Evolutionary conservation across 352 stramenopile genomes (phyloP).

Genomic region (Globisporangium solare): DNA sequence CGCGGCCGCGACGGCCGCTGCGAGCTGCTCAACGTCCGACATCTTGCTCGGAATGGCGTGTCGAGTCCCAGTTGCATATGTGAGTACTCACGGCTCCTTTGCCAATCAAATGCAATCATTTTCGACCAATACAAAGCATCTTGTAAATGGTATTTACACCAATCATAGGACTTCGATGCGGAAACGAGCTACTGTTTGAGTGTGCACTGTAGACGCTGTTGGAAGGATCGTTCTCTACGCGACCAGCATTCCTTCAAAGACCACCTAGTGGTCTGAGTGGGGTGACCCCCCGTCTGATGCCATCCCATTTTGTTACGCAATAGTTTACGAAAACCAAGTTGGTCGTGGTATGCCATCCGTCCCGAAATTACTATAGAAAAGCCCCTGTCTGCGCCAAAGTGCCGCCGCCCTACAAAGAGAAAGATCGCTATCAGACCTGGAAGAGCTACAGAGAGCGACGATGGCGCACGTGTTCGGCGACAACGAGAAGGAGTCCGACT

Average conservation of each 20-base stretch:
- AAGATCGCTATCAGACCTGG: constrained; percentile 29
- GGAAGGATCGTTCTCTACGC: constrained; percentile 4
- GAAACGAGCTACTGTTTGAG: constrained; percentile 1
- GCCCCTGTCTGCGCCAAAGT: not conserved
- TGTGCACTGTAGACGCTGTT: constrained; percentile 8
- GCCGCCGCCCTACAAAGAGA: constrained; percentile 15
- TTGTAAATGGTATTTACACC: not conserved
- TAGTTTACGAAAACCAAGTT: not conserved
- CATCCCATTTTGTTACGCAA: not conserved
- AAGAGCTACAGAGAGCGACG: constrained; percentile 12
- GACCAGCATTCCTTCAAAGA: not conserved
- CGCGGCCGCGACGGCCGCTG: constrained; percentile 4
- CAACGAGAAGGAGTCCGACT: constrained; percentile 91
- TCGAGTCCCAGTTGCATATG: not conserved
- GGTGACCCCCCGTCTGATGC: constrained; percentile 4
- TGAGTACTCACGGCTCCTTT: constrained; percentile 15
- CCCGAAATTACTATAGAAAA: constrained; percentile 1
- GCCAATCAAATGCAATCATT: constrained; percentile 31
- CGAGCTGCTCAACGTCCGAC: constrained; percentile 12
- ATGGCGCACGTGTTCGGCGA: constrained; percentile 86
- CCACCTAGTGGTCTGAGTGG: not conserved
- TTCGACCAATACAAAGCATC: constrained; percentile 26
- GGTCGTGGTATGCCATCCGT: constrained; percentile 8
- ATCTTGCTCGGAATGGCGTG: not conserved
- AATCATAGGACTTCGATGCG: not conserved